Conservation (phyloP, 805 yeast species). For the Grigorovia yakushimaensis region DNA sequence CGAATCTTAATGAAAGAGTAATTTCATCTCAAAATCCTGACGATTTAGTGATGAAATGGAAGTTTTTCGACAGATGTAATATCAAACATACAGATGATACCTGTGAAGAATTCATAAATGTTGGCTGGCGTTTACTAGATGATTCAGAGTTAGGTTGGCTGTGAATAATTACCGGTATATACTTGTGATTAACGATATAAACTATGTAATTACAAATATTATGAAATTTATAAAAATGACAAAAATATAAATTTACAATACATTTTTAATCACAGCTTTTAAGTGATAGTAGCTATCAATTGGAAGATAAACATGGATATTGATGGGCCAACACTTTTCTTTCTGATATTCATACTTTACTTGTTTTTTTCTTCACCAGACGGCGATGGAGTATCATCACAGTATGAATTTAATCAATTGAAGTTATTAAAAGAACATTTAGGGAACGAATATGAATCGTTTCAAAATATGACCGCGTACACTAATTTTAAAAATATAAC, state of each 20-base stretch:
- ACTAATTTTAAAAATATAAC: constrained; percentile 62
- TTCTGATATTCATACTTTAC: constrained; percentile 23
- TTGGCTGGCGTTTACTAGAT: constrained; percentile 25
- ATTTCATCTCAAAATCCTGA: constrained; percentile 5
- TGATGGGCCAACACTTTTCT: constrained; percentile 26
- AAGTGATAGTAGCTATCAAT: not conserved
- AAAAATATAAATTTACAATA: no score
- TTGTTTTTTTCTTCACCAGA: constrained; percentile 26
- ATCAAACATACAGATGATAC: constrained; percentile 3
- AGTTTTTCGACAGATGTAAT: constrained; percentile 2
- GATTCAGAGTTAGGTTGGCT: constrained; percentile 28
- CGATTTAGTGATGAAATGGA: constrained; percentile 7
- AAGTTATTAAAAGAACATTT: constrained; percentile 31
- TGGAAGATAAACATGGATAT: constrained; percentile 21
- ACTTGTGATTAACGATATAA: not conserved
- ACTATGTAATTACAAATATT: no score
- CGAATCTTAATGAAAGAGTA: constrained; percentile 6
- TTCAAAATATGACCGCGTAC: constrained; percentile 36
- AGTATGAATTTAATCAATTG: constrained; percentile 32
- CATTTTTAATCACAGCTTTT: not conserved
- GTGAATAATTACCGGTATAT: not conserved
- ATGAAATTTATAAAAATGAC: no score
- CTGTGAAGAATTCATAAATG: constrained; percentile 11
- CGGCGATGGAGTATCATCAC: constrained; percentile 27
- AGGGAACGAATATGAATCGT: constrained; percentile 24